phyloP scores from a whole-genome alignment of 495 filamentous ascomycete genomes.

The Neurospora sp. region DNA sequence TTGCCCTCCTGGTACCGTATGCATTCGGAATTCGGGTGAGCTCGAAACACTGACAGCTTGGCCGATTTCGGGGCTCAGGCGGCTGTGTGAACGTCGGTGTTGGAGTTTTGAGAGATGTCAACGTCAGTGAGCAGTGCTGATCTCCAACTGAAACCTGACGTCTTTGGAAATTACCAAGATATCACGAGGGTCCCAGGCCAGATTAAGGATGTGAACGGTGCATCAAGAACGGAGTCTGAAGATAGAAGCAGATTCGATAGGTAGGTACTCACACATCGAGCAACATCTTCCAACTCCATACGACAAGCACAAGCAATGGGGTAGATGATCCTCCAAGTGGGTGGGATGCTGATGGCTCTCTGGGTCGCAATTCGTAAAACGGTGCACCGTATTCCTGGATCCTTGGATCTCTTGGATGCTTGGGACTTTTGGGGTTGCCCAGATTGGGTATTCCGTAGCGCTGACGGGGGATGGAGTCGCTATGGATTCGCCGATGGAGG shows the following conservation, averaged over 20 bases:
- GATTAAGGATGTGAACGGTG: neutral
- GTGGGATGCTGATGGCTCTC: neutral
- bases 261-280: neutral
- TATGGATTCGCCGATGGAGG: neutral
- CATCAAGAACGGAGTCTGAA: neutral
- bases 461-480: neutral
- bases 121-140: neutral
- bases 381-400: neutral
- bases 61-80: neutral
- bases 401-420: neutral
- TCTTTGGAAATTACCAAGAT: neutral
- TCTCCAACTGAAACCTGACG: neutral
- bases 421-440: neutral
- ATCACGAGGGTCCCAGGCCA: neutral
- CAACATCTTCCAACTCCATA: neutral
- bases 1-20: neutral
- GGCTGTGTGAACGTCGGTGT: neutral
- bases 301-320: neutral
- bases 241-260: neutral
- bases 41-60: constrained; percentile 4
- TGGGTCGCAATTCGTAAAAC: neutral
- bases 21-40: neutral
- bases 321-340: neutral
- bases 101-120: neutral
- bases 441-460: neutral